Percentiles rank a stretch among this genome's conserved stretches.
phyloP scores from a whole-genome alignment of 441 rosid genomes.

The Croton setiger region DNA sequence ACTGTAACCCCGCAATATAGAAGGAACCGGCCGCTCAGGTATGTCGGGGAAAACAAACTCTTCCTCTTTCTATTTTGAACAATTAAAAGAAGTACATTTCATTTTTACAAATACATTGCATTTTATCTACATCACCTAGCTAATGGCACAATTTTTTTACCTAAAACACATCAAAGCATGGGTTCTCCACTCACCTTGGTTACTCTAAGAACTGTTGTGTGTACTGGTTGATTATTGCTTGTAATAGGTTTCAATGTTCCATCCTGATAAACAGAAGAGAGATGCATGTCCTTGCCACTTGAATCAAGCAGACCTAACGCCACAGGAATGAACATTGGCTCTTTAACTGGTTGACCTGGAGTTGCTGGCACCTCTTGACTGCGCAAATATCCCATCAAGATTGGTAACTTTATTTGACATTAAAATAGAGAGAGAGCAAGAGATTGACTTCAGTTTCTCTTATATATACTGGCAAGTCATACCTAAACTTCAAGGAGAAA shows the following conservation, averaged over 20 bases:
- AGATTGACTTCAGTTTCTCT: not conserved
- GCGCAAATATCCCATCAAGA: conserved; percentile 17
- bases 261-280: conserved; percentile 64
- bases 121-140: no score
- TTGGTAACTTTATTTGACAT: not conserved
- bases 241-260: conserved; percentile 53
- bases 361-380: conserved; percentile 92
- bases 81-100: conserved; percentile 20
- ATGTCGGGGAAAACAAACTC: conserved; percentile 82
- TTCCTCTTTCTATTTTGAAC: conserved; percentile 76
- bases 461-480: conserved; percentile 5
- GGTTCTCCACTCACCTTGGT: conserved; percentile 60
- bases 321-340: conserved; percentile 92
- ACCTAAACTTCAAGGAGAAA: conserved; percentile 90
- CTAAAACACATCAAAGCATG: not conserved
- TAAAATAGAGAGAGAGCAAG: not conserved
- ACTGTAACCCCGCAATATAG: conserved; percentile 84
- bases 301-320: conserved; percentile 75
- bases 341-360: conserved; percentile 90
- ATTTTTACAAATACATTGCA: not conserved
- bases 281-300: conserved; percentile 75
- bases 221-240: conserved; percentile 41
- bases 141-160: no score
- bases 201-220: conserved; percentile 67
- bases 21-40: conserved; percentile 78